Percentiles rank a stretch among this genome's conserved stretches.
These are phyloP conservation scores for Pseudogymnoascus sp. DNA, from an alignment of 2,329 filamentous ascomycete genomes.

Conservation along the genomic window DNA sequence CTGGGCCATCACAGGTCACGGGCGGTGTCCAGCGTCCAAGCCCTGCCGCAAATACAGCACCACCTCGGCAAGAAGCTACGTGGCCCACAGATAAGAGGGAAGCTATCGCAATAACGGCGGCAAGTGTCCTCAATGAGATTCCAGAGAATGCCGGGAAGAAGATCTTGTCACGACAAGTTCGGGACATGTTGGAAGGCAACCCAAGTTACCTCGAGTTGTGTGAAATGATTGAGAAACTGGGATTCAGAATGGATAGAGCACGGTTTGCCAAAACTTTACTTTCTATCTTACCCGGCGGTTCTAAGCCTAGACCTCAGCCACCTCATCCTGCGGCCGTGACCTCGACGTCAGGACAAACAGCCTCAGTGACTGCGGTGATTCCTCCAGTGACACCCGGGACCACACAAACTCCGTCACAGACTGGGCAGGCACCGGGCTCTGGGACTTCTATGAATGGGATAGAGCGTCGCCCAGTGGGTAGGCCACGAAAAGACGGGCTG, in stretches of 20 bases:
- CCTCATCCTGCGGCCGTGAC: neutral
- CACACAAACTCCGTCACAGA: neutral
- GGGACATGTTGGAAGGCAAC: conserved; percentile 10
- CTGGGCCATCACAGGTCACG: neutral
- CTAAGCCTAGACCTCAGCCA: neutral
- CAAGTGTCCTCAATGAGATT: conserved; percentile 9
- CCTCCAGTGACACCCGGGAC: neutral
- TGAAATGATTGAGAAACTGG: conserved; percentile 13
- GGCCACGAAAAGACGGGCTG: neutral
- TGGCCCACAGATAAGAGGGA: conserved; percentile 11
- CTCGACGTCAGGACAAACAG: neutral
- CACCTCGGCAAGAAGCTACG: neutral
- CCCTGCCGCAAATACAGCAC: neutral
- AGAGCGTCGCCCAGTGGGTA: neutral
- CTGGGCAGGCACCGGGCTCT: neutral
- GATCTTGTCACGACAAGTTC: conserved; percentile 9
- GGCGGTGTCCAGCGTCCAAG: neutral
- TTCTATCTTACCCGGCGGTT: neutral
- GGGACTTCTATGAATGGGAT: neutral
- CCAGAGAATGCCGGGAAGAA: conserved; percentile 11
- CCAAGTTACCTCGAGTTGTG: conserved; percentile 14
- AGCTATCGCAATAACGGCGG: conserved; percentile 1
- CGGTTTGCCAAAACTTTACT: conserved; percentile 13
- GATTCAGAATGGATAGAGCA: conserved; percentile 11
- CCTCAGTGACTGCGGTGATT: neutral